Evolutionary conservation across 768 basidiomycete genomes (phyloP).

Genomic region (Pleurotus cornucopiae): DNA sequence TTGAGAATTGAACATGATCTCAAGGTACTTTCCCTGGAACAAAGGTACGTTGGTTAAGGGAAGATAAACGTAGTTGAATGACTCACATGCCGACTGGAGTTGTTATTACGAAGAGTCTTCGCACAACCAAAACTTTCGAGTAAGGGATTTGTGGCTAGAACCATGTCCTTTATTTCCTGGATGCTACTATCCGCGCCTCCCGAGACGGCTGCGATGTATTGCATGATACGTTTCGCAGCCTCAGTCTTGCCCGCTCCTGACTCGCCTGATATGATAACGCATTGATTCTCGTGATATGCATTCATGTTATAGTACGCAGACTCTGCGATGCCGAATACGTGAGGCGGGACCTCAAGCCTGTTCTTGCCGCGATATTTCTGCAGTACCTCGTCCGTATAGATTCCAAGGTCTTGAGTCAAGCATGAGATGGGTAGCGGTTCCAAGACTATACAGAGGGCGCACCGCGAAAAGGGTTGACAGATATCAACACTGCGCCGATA

Average conservation of each 20-base stretch:
- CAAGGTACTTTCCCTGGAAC: slow-evolving; percentile 91
- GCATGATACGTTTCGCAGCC: slow-evolving; percentile 99
- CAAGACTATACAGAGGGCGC: slow-evolving; percentile 10
- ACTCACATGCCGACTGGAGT: slow-evolving; percentile 95
- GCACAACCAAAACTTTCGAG: slow-evolving; percentile 99
- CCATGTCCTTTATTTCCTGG: slow-evolving; percentile 99
- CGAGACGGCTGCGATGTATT: slow-evolving; percentile 97
- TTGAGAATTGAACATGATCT: slow-evolving; percentile 95
- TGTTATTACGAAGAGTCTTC: slow-evolving; percentile 97
- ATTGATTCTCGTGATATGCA: slow-evolving; percentile 98
- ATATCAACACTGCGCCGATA: slow-evolving; percentile 96
- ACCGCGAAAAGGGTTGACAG: slow-evolving; percentile 99
- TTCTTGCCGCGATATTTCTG: slow-evolving; percentile 93
- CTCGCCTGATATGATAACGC: slow-evolving; percentile 98
- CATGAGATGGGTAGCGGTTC: slow-evolving; percentile 7
- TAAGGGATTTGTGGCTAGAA: slow-evolving; percentile 94
- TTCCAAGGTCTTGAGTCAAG: slow-evolving; percentile 75
- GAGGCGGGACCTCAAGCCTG: slow-evolving; percentile 94
- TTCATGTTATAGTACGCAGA: slow-evolving; percentile 99
- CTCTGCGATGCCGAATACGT: slow-evolving; percentile 97
- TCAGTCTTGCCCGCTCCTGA: slow-evolving; percentile 99
- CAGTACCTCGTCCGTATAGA: slow-evolving; percentile 90
- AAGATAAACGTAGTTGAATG: not conserved
- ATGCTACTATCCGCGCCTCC: slow-evolving; percentile 87
- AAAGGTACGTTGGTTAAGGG: slow-evolving; percentile 14